Evolutionary conservation across 441 rosid genomes (phyloP).

Genomic region (Gossypium schwendimanii): DNA sequence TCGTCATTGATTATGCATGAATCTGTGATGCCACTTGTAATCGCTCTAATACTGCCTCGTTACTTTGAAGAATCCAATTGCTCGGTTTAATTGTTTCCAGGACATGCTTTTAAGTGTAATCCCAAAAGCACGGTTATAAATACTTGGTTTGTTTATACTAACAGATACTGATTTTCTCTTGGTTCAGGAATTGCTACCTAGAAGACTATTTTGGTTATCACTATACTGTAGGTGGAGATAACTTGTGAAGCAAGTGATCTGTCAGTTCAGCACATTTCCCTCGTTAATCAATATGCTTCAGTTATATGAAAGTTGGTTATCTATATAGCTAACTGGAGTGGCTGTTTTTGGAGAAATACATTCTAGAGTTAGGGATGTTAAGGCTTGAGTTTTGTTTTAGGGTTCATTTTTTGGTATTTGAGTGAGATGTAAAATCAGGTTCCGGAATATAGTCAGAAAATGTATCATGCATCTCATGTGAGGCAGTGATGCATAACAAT

Average conservation of each 20-base stretch:
- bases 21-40: slow-evolving; percentile 6
- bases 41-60: background rate
- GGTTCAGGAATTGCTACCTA: slow-evolving; percentile 83
- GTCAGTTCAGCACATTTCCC: slow-evolving; percentile 34
- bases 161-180: slow-evolving; percentile 13
- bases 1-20: background rate
- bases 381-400: slow-evolving; percentile 60
- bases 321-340: slow-evolving; percentile 58
- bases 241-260: slow-evolving; percentile 51
- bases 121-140: background rate
- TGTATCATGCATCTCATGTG: slow-evolving; percentile 60
- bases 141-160: slow-evolving; percentile 2
- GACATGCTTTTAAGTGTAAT: background rate
- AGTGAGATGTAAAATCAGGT: slow-evolving; percentile 53
- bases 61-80: background rate
- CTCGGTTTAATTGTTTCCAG: background rate
- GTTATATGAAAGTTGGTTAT: slow-evolving; percentile 47
- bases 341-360: slow-evolving; percentile 37
- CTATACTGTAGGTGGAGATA: slow-evolving; percentile 28
- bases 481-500: slow-evolving; percentile 43
- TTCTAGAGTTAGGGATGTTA: slow-evolving; percentile 46
- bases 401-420: slow-evolving; percentile 28
- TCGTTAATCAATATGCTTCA: slow-evolving; percentile 31
- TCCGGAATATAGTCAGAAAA: slow-evolving; percentile 54
- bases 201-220: slow-evolving; percentile 49